Evolutionary conservation across 257 asterid species (phyloP).

Genomic region (Solanum arcanum): DNA sequence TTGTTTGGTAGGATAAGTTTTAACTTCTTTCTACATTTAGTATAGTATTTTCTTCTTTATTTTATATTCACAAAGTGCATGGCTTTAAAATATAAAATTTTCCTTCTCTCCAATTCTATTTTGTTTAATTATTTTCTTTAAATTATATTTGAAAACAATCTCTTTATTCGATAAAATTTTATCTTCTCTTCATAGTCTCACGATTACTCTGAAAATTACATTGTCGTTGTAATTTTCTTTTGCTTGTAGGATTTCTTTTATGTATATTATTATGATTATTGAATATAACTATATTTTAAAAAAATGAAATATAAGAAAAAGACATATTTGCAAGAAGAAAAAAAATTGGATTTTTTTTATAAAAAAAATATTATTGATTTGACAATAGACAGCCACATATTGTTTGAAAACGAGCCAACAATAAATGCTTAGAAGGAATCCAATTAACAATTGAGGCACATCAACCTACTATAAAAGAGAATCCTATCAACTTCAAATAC

Average conservation of each 20-base stretch:
- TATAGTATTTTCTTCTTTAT: neutral
- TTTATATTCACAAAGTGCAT: neutral
- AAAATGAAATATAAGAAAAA: neutral
- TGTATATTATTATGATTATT: neutral
- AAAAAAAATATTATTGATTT: neutral
- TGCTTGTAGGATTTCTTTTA: neutral
- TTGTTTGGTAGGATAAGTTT: neutral
- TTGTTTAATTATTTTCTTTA: neutral
- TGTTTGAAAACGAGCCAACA: neutral
- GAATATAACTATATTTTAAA: neutral
- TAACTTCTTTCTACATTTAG: neutral
- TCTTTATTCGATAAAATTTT: neutral
- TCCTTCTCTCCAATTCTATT: neutral
- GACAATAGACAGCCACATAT: neutral
- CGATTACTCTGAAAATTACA: neutral
- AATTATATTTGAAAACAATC: neutral
- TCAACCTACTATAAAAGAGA: neutral
- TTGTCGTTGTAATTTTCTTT: neutral
- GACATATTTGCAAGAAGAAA: neutral
- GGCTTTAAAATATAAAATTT: neutral
- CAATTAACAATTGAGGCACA: neutral
- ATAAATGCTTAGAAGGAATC: neutral
- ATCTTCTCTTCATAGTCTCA: no score
- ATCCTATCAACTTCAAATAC: neutral
- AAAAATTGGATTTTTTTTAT: neutral